Evolutionary conservation across 208 protist species (phyloP).

Genomic region (Novymonas esmeraldas): DNA sequence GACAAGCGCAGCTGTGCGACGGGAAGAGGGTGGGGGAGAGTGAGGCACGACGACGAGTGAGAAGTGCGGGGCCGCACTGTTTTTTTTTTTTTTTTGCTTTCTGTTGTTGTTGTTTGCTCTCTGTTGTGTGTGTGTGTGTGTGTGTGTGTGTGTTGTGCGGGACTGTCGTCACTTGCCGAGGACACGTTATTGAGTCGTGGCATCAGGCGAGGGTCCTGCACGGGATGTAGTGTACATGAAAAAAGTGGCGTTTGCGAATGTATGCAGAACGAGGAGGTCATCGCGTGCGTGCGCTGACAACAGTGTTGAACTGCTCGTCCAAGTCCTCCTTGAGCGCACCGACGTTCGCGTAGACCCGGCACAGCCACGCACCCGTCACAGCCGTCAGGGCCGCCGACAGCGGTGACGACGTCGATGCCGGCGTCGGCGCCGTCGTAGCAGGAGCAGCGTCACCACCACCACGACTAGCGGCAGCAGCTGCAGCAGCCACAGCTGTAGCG

Average conservation of each 20-base stretch:
- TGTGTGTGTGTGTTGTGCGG: background rate
- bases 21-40: background rate
- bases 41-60: no score
- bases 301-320: slow-evolving; percentile 16
- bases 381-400: slow-evolving; percentile 10
- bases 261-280: slow-evolving; percentile 1
- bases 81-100: no score
- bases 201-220: no score
- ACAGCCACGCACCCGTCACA: slow-evolving; percentile 22
- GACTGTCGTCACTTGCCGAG: no score
- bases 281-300: slow-evolving; percentile 5
- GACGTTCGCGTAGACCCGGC: slow-evolving; percentile 11
- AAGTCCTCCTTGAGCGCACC: slow-evolving; percentile 15
- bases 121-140: background rate
- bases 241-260: no score
- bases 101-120: no score
- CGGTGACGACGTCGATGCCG: background rate
- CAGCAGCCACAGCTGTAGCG: no score
- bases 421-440: background rate
- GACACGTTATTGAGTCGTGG: no score
- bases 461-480: no score
- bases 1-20: background rate
- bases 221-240: no score
- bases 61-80: no score
- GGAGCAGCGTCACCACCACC: background rate